Base-by-base conservation (phyloP, 768 basidiomycete species). In the Ephemerocybe angulata region DNA sequence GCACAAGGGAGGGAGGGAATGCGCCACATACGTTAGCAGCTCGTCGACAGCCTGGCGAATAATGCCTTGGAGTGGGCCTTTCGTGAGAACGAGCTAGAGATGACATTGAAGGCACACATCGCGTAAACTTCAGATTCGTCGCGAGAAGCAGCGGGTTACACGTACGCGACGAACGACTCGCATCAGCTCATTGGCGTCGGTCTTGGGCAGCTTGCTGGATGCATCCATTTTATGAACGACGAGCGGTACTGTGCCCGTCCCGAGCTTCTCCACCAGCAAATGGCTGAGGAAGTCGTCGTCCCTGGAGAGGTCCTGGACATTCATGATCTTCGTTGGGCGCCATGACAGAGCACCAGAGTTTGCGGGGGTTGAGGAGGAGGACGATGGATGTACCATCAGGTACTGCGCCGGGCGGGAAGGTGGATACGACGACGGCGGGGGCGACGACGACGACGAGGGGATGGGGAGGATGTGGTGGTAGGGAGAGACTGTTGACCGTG, bases 281-380 rank as follows among this genome's bases (percentile, higher is more conserved):
- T 93, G 88, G 65, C 87, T 88, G 67, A 93, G 85, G 69, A 92
- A 93, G 72, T 93, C 91, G 69, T 93, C 91, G 73, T 93, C 91
- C 70, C 83, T 85, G 64, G 90, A 88, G 58, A 93, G 82, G 82
- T 93, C 91, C 71, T 82, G 82, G 80, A 90, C 87, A 74, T 90
- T 89, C 90, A 93, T 93, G 62, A 89, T 86, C 77, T 88, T 91
- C 47, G 89, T 92, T 19, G 85, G 85, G 40, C 87, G 84, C 90
- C 90, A 92, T 72, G 72, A 62, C 54, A 85, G 64, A 55, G 65
- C 52, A 37, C 65, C 63, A 19, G 37, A 50, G 27, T n/a, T 24
- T 6, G 60, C 56, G 28, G 71, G 61, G 17, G 69, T 59, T 3
- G 56, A 53, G 43, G 63, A 54, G 21, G 63, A 56, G 48, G 69